phyloP scores from a whole-genome alignment of 169 alveolate genomes.

The Besnoitia besnoiti region DNA sequence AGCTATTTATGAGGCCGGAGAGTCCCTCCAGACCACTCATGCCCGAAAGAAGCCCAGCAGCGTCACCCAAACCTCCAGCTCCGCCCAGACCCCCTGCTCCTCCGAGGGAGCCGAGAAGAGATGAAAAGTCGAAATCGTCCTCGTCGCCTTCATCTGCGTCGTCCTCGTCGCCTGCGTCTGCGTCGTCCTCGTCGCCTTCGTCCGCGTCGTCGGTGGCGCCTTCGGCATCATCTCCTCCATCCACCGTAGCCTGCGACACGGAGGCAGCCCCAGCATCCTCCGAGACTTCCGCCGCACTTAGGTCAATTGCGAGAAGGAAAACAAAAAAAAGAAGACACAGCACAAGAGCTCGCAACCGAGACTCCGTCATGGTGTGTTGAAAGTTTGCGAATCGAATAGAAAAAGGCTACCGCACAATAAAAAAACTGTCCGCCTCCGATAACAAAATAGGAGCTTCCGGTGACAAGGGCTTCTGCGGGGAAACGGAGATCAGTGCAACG shows the following conservation, averaged over 20 bases:
- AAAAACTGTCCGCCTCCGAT: too few relatives aligned
- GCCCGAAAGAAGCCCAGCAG: neutral
- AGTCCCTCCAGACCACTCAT: too few relatives aligned
- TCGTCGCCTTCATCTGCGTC: neutral
- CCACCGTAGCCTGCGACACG: neutral
- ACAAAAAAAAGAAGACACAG: neutral
- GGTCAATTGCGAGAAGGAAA: neutral
- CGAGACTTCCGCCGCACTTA: neutral
- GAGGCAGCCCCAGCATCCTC: neutral
- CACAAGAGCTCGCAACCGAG: neutral
- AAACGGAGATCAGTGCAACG: too few relatives aligned
- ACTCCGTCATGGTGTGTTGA: too few relatives aligned
- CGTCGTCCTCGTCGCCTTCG: neutral
- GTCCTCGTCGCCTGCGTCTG: neutral
- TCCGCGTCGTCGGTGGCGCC: neutral
- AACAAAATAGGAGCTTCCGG: too few relatives aligned
- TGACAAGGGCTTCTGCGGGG: too few relatives aligned
- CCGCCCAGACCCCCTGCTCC: constrained; percentile 13
- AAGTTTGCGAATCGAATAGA: too few relatives aligned
- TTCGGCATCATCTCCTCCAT: neutral
- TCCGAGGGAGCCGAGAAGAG: neutral
- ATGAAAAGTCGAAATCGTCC: neutral
- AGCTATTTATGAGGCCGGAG: too few relatives aligned
- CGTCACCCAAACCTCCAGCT: neutral
- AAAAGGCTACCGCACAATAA: too few relatives aligned